Conservation (phyloP, 2,329 filamentous ascomycete genomes). For the Diplodia sapinea region DNA sequence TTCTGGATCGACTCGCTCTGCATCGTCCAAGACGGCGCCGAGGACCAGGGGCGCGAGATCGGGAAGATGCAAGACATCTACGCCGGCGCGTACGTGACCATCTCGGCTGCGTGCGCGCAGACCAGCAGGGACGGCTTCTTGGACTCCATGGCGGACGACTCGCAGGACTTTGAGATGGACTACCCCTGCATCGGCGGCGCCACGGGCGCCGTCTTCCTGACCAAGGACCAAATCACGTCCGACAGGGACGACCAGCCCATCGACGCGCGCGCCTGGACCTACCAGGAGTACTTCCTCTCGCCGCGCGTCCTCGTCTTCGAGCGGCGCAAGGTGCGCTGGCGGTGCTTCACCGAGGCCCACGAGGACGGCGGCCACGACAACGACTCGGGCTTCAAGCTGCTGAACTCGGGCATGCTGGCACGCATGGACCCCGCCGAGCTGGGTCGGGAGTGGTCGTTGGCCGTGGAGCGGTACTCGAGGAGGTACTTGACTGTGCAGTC, state of each 20-base stretch:
- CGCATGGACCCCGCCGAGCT: neutral
- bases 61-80: neutral
- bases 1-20: neutral
- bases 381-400: neutral
- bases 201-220: neutral
- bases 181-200: neutral
- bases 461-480: neutral
- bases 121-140: neutral
- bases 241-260: neutral
- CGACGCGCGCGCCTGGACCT: neutral
- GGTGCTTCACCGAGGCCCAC: neutral
- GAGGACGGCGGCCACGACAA: neutral
- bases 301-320: neutral
- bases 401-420: neutral
- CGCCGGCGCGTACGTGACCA: neutral
- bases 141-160: neutral
- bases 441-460: neutral
- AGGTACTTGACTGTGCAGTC: neutral
- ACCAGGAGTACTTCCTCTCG: neutral
- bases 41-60: neutral
- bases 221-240: neutral
- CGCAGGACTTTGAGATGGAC: neutral
- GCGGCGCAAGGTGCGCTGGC: neutral
- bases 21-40: neutral
- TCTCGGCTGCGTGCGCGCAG: neutral